A percentile compares a stretch with the other conserved stretches of the same genome.
Conservation (phyloP, 1,284 basidiomycete species). For the Singerocomus inundabilis region DNA sequence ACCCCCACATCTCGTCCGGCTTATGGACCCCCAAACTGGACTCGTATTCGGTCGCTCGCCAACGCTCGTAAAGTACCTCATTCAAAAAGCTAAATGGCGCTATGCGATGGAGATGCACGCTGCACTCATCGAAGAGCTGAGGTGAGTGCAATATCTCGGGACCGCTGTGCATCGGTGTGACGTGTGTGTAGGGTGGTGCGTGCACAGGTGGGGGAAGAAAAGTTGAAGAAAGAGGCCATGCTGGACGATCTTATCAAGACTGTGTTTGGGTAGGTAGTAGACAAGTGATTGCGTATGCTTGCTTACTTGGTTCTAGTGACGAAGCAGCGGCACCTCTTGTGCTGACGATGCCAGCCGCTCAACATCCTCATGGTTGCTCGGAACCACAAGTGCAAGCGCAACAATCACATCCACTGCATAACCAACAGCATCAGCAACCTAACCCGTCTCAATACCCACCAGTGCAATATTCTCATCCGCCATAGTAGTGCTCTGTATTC, state of each 20-base stretch:
- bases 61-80: slow-evolving; percentile 65
- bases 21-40: slow-evolving; percentile 53
- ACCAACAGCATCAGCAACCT: slow-evolving; percentile 11
- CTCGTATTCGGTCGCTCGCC: slow-evolving; percentile 60
- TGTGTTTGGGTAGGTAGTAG: slow-evolving; percentile 49
- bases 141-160: slow-evolving; percentile 22
- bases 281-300: neutral
- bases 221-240: slow-evolving; percentile 53
- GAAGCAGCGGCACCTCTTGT: slow-evolving; percentile 26
- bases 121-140: slow-evolving; percentile 60
- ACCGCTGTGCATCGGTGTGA: neutral
- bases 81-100: slow-evolving; percentile 73
- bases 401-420: slow-evolving; percentile 8
- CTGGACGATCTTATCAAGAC: slow-evolving; percentile 50
- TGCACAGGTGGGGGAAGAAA: slow-evolving; percentile 50
- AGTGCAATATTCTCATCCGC: slow-evolving; percentile 16
- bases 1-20: slow-evolving; percentile 48
- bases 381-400: slow-evolving; percentile 15
- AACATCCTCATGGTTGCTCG: slow-evolving; percentile 5
- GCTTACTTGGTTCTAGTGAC: slow-evolving; percentile 23
- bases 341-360: slow-evolving; percentile 2
- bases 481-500: slow-evolving; percentile 5
- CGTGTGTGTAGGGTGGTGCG: slow-evolving; percentile 36
- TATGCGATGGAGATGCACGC: slow-evolving; percentile 64
- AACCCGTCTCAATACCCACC: slow-evolving; percentile 13